phyloP scores from a whole-genome alignment of 2,329 filamentous ascomycete species.

The Stromatinia cepivora region DNA sequence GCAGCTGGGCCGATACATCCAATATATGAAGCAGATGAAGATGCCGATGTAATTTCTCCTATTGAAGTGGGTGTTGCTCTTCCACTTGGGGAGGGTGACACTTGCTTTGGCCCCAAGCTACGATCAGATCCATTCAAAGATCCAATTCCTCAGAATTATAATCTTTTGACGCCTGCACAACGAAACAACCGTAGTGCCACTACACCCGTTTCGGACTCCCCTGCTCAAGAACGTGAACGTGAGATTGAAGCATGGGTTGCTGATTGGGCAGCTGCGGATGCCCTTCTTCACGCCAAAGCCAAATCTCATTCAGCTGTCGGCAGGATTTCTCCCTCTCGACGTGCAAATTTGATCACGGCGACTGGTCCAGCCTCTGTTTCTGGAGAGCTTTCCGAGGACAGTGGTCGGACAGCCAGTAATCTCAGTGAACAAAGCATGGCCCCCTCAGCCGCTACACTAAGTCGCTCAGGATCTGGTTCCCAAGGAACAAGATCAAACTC shows the following conservation, averaged over 20 bases:
- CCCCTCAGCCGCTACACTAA: conserved; percentile 31
- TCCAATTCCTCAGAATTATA: conserved; percentile 24
- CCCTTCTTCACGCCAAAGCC: conserved; percentile 37
- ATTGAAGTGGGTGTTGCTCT: conserved; percentile 33
- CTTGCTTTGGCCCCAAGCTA: conserved; percentile 25
- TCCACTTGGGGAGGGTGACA: conserved; percentile 21
- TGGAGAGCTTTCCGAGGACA: conserved; percentile 35
- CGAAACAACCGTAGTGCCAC: conserved; percentile 24
- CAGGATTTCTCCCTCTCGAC: conserved; percentile 38
- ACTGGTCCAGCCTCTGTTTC: conserved; percentile 33
- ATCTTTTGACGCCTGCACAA: conserved; percentile 20
- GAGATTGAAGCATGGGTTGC: conserved; percentile 43
- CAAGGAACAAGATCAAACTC: conserved; percentile 37
- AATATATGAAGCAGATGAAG: conserved; percentile 63
- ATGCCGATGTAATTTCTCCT: conserved; percentile 31
- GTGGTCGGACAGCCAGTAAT: conserved; percentile 40
- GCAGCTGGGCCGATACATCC: conserved; percentile 58
- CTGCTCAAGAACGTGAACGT: conserved; percentile 37
- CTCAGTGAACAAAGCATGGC: conserved; percentile 40
- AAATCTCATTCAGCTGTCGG: conserved; percentile 37
- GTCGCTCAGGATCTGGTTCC: conserved; percentile 37
- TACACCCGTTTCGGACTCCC: conserved; percentile 33
- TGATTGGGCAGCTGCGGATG: conserved; percentile 42
- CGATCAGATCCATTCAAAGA: conserved; percentile 40
- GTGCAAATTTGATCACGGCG: conserved; percentile 36